Evolutionary conservation across 1,284 basidiomycete genomes (phyloP).

Genomic region (Ustanciosporium gigantosporum): DNA sequence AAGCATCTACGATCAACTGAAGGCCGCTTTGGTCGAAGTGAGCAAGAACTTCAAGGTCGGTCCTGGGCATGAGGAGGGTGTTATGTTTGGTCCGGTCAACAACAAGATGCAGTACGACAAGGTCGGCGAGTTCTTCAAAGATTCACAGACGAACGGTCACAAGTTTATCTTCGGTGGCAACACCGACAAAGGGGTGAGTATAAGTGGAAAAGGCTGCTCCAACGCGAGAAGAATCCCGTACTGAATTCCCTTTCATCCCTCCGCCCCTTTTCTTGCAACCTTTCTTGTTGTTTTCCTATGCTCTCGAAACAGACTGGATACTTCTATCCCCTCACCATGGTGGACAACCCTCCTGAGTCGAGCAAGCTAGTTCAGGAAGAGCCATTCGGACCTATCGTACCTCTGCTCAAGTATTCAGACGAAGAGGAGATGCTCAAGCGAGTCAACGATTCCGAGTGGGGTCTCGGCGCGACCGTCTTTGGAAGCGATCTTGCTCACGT

Average conservation of each 20-base stretch:
- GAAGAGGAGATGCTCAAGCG: conserved; percentile 33
- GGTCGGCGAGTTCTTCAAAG: conserved; percentile 36
- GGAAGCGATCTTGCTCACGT: conserved; percentile 11
- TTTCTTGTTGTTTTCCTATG: not conserved
- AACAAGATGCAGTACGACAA: conserved; percentile 45
- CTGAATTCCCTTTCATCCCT: no score
- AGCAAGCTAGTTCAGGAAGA: conserved; percentile 34
- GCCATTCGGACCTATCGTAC: conserved; percentile 41
- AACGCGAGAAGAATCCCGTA: conserved; percentile 19
- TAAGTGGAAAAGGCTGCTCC: no score
- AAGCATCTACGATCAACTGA: conserved; percentile 42
- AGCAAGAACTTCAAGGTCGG: conserved; percentile 27
- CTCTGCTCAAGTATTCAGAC: conserved; percentile 39
- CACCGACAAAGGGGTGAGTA: not conserved
- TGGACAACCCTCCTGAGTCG: conserved; percentile 39
- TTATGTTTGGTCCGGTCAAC: conserved; percentile 33
- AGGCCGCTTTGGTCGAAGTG: conserved; percentile 5
- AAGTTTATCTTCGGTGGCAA: conserved; percentile 23
- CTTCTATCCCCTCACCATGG: conserved; percentile 30
- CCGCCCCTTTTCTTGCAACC: no score
- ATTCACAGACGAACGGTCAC: conserved; percentile 27
- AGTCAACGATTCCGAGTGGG: conserved; percentile 31
- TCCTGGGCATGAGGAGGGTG: conserved; percentile 17
- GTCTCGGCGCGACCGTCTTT: conserved; percentile 31
- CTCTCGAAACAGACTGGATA: conserved; percentile 8